phyloP scores from a whole-genome alignment of 129 eudicot genomes.

The Saussurea involucrata region DNA sequence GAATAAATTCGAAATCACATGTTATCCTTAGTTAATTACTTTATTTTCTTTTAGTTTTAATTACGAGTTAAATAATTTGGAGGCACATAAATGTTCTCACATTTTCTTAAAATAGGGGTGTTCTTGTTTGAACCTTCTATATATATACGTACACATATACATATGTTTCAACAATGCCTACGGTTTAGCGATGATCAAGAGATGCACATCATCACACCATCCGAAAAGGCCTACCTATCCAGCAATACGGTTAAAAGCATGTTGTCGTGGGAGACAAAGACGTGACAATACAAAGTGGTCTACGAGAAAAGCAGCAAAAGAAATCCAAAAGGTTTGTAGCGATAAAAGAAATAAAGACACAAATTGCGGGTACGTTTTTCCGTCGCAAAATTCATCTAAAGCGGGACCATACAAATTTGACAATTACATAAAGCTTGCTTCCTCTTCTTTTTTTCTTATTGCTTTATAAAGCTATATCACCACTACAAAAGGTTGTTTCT shows the following conservation, averaged over 20 bases:
- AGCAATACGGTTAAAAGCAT: background rate
- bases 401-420: background rate
- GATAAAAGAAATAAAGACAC: slow-evolving; percentile 10
- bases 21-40: no score
- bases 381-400: background rate
- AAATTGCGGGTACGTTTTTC: slow-evolving; percentile 3
- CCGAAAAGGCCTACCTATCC: background rate
- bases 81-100: no score
- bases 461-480: background rate
- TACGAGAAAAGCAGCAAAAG: slow-evolving; percentile 4
- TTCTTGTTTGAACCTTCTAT: no score
- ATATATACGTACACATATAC: no score
- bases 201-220: background rate
- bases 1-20: no score
- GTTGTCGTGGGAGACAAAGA: slow-evolving; percentile 1
- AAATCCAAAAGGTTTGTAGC: background rate
- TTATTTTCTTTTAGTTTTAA: no score
- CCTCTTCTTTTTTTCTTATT: background rate
- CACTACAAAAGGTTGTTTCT: background rate
- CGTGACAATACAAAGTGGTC: background rate
- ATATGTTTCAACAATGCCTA: background rate
- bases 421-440: background rate
- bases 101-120: no score
- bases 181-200: background rate
- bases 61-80: no score